Percentiles rank a stretch among this genome's conserved stretches.
phyloP scores from a whole-genome alignment of 2,329 filamentous ascomycete species.

The Leptographium radiaticola region DNA sequence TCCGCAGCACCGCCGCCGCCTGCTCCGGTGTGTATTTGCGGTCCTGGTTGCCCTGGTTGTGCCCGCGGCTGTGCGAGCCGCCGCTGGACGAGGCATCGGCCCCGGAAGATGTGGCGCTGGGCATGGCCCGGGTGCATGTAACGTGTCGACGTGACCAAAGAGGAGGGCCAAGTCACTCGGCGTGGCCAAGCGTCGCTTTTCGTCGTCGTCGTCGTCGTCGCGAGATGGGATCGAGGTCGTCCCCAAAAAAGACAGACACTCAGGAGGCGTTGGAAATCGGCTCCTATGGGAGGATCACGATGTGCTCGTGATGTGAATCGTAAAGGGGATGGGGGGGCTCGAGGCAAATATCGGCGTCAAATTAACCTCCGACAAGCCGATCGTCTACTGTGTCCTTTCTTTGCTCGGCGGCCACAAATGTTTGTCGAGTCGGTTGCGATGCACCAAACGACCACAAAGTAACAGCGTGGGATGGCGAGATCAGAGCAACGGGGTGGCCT shows the following conservation, averaged over 20 bases:
- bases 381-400: too few species aligned
- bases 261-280: neutral
- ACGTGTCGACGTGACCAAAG: too few species aligned
- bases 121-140: slow-evolving; percentile 18
- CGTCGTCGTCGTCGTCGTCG: too few species aligned
- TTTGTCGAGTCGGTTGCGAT: too few species aligned
- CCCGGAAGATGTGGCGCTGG: slow-evolving; percentile 41
- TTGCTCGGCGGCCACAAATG: too few species aligned
- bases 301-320: neutral
- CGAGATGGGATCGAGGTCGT: too few species aligned
- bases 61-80: slow-evolving; percentile 40
- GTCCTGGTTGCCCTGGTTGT: slow-evolving; percentile 64
- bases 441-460: neutral
- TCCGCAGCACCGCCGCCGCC: slow-evolving; percentile 79
- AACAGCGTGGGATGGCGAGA: neutral
- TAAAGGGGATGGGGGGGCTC: neutral
- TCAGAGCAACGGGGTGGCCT: neutral
- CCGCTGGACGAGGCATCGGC: slow-evolving; percentile 29
- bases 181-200: too few species aligned
- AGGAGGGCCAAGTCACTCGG: neutral
- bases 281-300: neutral
- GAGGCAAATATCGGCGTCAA: neutral
- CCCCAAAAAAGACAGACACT: neutral
- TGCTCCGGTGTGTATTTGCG: slow-evolving; percentile 80
- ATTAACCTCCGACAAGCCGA: neutral